Evolutionary conservation across 1,139 yeast species (phyloP), one percentile per base, ranked within the genome.

Genomic region (Lodderomyces orthopsilosis): DNA sequence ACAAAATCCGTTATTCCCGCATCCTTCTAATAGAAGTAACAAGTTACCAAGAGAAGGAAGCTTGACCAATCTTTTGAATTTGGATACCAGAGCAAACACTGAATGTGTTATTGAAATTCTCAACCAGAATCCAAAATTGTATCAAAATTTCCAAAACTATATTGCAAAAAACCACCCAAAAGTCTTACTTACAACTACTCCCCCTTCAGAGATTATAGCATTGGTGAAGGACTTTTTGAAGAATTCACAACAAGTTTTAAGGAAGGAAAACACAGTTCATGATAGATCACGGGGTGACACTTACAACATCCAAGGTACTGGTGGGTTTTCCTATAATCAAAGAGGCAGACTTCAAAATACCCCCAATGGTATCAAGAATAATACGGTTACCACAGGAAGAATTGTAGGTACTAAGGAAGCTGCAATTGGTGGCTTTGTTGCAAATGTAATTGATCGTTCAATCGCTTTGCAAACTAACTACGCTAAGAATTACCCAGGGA

Each of bases 351-450:
- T 88, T 40, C 61, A 73, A 49, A 86, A 84, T 63, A 75, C 90
- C 2, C 95, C 95, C 26, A 78, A 83, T 52, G 96, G 96, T 39
- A 66, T 83, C 33, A 68, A 75, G 43, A 71, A 78, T 45, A 79
- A 79, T 28, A 69, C 70, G 45, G 70, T 83, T 30, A 83, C 81
- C 12, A 85, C 86, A 13, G 96, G 94, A 48, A 81, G 96, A 68
- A 66, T 79, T 37, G 68, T 85, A 34, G 74, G 70, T 41, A 65
- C 68, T 38, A 69, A 75, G 46, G 74, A 72, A 41, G 83, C 82
- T 23, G 91, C 88, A 7, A 71, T 85, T 51, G 94, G 86, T 56
- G 95, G 95, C n/a, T 85, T 86, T 52, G 72, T 83, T 36, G 81
- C 74, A 10, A 57, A 58, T 52, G 68, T 58, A 4, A 65, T 63